Base-by-base conservation (phyloP, 805 yeast species). In the Candida ficus region DNA sequence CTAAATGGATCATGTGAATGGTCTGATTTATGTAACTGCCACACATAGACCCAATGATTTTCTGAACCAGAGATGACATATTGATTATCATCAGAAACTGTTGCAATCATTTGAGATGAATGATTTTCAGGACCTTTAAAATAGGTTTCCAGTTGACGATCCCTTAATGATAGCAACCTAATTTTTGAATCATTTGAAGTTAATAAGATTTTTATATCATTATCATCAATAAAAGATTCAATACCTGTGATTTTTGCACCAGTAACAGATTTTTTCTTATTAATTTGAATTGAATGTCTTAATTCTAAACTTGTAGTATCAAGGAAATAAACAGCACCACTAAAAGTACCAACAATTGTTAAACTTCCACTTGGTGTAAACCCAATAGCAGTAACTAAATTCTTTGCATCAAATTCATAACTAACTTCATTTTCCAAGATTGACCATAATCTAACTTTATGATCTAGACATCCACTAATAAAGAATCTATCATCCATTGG, bases 401-500 rank as follows among this genome's bases (percentile, higher is more conserved):
- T 80, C 5, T 78, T 73, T 16, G 84, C 73, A 35, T 80, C 80
- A 37, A 73, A 68, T 48, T 76, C 70, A 55, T 64, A 83, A 8
- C 81, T 70, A 5, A 83, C 80, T 33, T 73, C 73, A 28, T 71
- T 68, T 42, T 90, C 97, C 35, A 89, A 67, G 21, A 90, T 80
- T 1, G 91, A 83, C 95, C 96, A 87, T n/a, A 90, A 59, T 41
- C 95, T 64, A 14, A 86, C 70, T 18, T 74, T 68, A 43, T 83
- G 81, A 53, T 88, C 95, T 46, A 89, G 64, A 38, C 91, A 83
- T 6, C 95, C 91, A 47, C 89, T 80, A 3, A 83, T 58, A 58
- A 90, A 87, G 56, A 90, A 90, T 19, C 97, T 62, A 56, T 90
- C 96, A 61, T 90, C 97, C 1, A 66, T 65, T 1, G 93, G 95